Base-by-base conservation (phyloP, 2,329 filamentous ascomycete species). In the Penicillium corylophilum region DNA sequence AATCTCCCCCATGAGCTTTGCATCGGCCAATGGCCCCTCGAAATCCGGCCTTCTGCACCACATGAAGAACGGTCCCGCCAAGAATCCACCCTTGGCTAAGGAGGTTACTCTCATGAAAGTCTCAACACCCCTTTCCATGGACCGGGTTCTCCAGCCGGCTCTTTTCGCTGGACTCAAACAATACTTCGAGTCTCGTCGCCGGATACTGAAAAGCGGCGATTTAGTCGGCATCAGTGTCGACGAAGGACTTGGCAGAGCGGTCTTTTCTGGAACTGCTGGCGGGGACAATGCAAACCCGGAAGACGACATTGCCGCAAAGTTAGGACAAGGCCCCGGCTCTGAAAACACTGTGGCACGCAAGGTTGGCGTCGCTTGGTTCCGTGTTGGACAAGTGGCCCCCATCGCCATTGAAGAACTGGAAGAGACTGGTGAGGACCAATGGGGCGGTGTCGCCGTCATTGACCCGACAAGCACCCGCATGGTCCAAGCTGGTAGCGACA, bases 31-130 rank as follows among this genome's bases (percentile, higher is more conserved):
- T 7, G 79, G 80, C 44, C 74, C 77, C 48, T 46, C 82, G 72
- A 60, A 85, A 80, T 24, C 85, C 77, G 16, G 84, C 77, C 65
- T 86, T 78, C 44, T 80, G 79, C 69, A 77, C 23, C 75, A 73
- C 29, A 63, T 70, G 64, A 79, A 75, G 59, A 73, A 71, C 53
- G 76, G 69, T 53, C 68, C 62, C 46, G 65, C 55, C 31, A 78
- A 77, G 28, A 71, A 77, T 16, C 84, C 84, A 4, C 84, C 84
- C 16, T 71, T 80, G 31, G 85, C 85, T 0, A 85, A 83, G 59
- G 92, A 96, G 65, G 89, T 97, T 47, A 95, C 89, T 0, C 78
- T 99, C 36, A 82, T 93, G 42, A 94, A 96, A 62, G 84, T 99
- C 38, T 87, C 91, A 10, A 96, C 92, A 0, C 94, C 94, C 0